A percentile compares a stretch with the other conserved stretches of the same genome.
These are phyloP conservation scores for Fusarium sarcochroum DNA, from an alignment of 2,329 filamentous ascomycete species.

Conservation along the genomic window DNA sequence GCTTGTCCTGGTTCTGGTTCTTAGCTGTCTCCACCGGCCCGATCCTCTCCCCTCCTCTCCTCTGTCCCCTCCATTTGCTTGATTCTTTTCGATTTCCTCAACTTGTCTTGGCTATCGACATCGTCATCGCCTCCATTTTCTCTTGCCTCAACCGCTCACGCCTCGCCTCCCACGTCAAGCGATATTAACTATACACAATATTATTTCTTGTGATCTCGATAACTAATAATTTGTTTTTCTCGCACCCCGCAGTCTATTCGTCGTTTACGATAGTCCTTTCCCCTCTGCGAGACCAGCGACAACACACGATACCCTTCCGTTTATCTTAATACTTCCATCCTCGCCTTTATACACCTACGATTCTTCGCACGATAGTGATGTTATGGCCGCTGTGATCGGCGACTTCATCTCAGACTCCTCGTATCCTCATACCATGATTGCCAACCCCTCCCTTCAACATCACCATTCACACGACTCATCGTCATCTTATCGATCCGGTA, in stretches of 20 bases:
- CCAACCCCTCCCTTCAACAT: constrained; percentile 63
- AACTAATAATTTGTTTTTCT: constrained; percentile 45
- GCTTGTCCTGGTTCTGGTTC: constrained; percentile 36
- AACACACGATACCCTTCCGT: constrained; percentile 41
- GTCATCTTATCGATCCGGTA: constrained; percentile 50
- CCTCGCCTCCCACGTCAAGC: constrained; percentile 22
- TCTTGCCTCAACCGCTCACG: constrained; percentile 15
- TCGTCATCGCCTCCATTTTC: constrained; percentile 45
- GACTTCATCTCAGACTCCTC: constrained; percentile 82
- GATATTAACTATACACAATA: constrained; percentile 26
- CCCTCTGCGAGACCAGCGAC: constrained; percentile 37
- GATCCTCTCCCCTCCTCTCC: constrained; percentile 44
- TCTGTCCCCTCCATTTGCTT: constrained; percentile 44
- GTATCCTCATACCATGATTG: constrained; percentile 80
- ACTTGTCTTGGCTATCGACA: constrained; percentile 40
- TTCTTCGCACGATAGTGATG: constrained; percentile 53
- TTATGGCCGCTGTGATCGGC: constrained; percentile 75
- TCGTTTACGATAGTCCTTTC: constrained; percentile 41
- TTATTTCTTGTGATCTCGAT: constrained; percentile 35
- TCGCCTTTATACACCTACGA: constrained; percentile 15
- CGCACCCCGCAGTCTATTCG: constrained; percentile 36
- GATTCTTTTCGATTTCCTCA: constrained; percentile 46
- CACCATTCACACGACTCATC: constrained; percentile 59
- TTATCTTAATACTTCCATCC: constrained; percentile 30
- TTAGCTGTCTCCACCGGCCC: constrained; percentile 43